These are phyloP conservation scores for Claviceps maximensis DNA, from an alignment of 2,329 filamentous ascomycete genomes.

Conservation along the genomic window DNA sequence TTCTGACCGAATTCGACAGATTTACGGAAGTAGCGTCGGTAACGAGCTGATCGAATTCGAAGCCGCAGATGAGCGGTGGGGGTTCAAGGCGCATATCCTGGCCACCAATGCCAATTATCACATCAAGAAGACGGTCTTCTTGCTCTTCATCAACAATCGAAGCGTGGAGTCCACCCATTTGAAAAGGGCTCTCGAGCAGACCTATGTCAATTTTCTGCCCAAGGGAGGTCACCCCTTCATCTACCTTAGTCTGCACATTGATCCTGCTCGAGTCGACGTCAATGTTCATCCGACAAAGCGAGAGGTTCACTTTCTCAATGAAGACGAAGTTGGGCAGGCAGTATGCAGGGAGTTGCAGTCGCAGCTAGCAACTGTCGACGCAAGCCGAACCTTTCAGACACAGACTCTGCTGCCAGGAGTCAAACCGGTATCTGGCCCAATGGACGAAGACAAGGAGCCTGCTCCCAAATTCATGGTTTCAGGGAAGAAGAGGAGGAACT, in stretches of 20 bases:
- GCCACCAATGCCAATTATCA: slow-evolving; percentile 91
- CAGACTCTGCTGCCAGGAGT: slow-evolving; percentile 75
- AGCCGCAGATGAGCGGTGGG: slow-evolving; percentile 61
- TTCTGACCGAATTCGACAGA: slow-evolving; percentile 76
- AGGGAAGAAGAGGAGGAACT: slow-evolving; percentile 27
- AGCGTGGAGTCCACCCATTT: slow-evolving; percentile 81
- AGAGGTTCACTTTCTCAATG: slow-evolving; percentile 93
- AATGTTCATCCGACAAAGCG: slow-evolving; percentile 96
- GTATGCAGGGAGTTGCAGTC: slow-evolving; percentile 70
- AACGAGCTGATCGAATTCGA: slow-evolving; percentile 76
- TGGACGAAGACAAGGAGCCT: slow-evolving; percentile 15
- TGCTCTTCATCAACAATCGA: slow-evolving; percentile 94
- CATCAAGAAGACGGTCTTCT: slow-evolving; percentile 72
- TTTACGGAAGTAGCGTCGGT: slow-evolving; percentile 71
- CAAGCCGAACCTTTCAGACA: slow-evolving; percentile 85
- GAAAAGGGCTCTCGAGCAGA: slow-evolving; percentile 83
- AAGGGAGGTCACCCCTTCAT: slow-evolving; percentile 91
- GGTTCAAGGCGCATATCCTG: slow-evolving; percentile 69
- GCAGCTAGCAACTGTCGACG: slow-evolving; percentile 76
- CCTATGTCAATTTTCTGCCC: slow-evolving; percentile 73
- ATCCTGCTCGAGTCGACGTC: slow-evolving; percentile 84
- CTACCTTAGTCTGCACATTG: slow-evolving; percentile 85
- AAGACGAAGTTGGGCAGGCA: slow-evolving; percentile 84
- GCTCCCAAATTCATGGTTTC: slow-evolving; percentile 22
- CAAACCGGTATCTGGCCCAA: slow-evolving; percentile 14